Evolutionary conservation across 768 basidiomycete genomes (phyloP), one percentile per base, ranked within the genome.

Genomic region (Naganishia vishniacii): DNA sequence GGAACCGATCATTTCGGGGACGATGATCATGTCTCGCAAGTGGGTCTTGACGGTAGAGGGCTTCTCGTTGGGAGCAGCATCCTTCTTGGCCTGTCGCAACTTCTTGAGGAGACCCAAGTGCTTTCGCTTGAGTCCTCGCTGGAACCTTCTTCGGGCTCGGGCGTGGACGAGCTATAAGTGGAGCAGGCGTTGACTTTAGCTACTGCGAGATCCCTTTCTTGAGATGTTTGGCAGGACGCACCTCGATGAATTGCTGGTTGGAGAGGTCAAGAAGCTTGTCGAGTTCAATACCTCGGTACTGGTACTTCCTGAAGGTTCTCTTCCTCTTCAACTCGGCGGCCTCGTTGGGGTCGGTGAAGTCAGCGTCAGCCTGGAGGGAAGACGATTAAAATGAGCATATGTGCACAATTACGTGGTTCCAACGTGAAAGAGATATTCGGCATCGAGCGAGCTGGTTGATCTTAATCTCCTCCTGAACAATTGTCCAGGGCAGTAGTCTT

Each of bases 81-180:
- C 92, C 83, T 94, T 98, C 86, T 99, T 99, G 65, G 95, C 91
- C 81, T 95, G 94, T 80, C 95, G 90, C 72, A 99, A 84, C 81
- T 99, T 99, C 84, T 98, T 98, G 79, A 99, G 97, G 71, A 99
- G 85, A 70, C 91, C 91, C 88, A 99, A 88, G 45, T 95, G 93
- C 79, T 88, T 87, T 81, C 93, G 89, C 83, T 98, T 98, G 74
- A 99, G 87, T 74, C 95, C 95, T 72, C 95, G 89, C 80, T 91
- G 88, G 88, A 99, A 99, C 79, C 94, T 90, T 78, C 95, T 85
- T 75, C 95, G 91, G 60, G 94, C 95, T 79, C 95, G 93, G 71
- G 94, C 91, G 79, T 98, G 94, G 72, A 99, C 95, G 79, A 99
- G 86, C 89, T 94, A 69, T 60, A 16, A n/a, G n/a, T n/a, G n/a